These are phyloP conservation scores for Neoboletus magnificus DNA, from an alignment of 768 basidiomycete species.

Conservation along the genomic window DNA sequence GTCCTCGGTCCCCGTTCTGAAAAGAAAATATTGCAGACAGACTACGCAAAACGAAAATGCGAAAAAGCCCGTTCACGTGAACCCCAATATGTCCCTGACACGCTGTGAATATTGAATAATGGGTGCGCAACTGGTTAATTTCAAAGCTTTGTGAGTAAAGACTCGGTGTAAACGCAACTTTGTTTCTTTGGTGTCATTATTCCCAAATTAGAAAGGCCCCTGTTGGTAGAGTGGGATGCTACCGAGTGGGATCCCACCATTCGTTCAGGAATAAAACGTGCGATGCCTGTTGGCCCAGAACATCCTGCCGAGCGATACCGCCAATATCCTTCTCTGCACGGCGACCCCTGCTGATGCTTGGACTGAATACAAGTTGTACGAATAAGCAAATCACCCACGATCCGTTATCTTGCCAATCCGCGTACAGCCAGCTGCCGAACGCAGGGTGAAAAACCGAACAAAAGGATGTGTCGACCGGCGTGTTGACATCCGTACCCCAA, in stretches of 20 bases:
- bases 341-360: neutral
- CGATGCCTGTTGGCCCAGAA: neutral
- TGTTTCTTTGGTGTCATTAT: neutral
- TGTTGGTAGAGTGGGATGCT: neutral
- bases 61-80: neutral
- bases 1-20: neutral
- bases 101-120: neutral
- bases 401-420: neutral
- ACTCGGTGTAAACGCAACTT: slow-evolving; percentile 1
- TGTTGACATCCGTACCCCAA: no score
- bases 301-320: neutral
- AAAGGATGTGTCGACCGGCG: neutral
- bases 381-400: no score
- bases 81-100: neutral
- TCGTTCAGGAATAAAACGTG: neutral
- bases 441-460: neutral
- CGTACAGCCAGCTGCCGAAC: neutral
- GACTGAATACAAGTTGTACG: no score
- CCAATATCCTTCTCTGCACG: neutral
- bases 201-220: neutral
- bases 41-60: neutral
- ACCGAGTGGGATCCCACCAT: neutral
- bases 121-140: neutral
- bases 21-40: neutral
- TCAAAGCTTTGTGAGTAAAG: neutral